Evolutionary conservation across 1,284 basidiomycete species (phyloP), one percentile per base, ranked within the genome.

Genomic region (Irpex sp.): DNA sequence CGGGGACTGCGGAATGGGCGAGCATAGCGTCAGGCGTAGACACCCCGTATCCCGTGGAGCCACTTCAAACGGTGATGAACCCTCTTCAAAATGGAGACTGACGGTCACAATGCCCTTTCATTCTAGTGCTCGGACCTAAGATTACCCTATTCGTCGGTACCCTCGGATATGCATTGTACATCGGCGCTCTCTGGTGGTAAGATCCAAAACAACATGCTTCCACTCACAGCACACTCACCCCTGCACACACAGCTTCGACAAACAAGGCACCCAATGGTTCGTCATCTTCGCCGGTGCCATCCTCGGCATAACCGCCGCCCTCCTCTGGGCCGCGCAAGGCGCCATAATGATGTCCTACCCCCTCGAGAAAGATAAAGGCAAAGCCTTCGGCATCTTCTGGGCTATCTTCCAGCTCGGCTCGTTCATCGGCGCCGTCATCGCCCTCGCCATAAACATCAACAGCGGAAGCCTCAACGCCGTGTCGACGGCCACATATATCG

Each of bases 311-410:
- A 82, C 83, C 59, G 85, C 86, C 13, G 83, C 81, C n/a, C 74
- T 86, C 17, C 75, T 87, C 11, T 85, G 83, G 83, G 80, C 83
- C 6, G 81, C 82, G 0, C 85, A 86, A 67, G 84, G 84, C 7
- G 74, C 79, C 1, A 77, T 85, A 61, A 86, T 85, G 79, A 79
- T 86, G 79, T 84, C 63, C 85, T 89, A 75, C 59, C 73, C 73
- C 62, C 76, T 84, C 63, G 79, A 87, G 63, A 81, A 86, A 65
- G 77, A 90, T 69, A 85, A 87, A 71, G 72, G 77, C 4, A 75
- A 73, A 54, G 70, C 78, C 8, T 80, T 78, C 65, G 78, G 76
- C 13, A 66, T 83, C 59, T 82, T 85, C 71, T 87, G 85, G 84
- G 75, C 79, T 57, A 79, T 84, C 69, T 84, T 85, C 77, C 82